Evolutionary conservation across 495 filamentous ascomycete species (phyloP).

Genomic region (Aspergillus heteromorphus): DNA sequence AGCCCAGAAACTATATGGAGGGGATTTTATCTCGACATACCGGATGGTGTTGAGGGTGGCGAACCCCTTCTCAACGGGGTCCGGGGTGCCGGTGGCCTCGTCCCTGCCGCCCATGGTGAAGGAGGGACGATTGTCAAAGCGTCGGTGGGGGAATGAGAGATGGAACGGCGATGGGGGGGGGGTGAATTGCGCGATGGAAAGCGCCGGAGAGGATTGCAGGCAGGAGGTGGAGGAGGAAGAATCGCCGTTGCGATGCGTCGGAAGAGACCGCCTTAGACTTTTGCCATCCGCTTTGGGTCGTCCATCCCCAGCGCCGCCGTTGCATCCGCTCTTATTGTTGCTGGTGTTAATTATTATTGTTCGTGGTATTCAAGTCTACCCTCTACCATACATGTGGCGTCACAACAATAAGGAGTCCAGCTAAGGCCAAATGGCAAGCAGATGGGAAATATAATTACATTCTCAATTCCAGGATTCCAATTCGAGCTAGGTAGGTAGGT

Average conservation of each 20-base stretch:
- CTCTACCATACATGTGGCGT: too few species aligned
- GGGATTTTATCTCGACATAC: slow-evolving; percentile 38
- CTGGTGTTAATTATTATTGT: neutral
- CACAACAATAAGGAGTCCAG: neutral
- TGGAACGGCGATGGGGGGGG: slow-evolving; percentile 21
- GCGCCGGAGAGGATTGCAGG: slow-evolving; percentile 16
- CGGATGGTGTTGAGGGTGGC: slow-evolving; percentile 73
- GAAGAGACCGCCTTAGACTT: slow-evolving; percentile 20
- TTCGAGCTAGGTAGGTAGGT: neutral
- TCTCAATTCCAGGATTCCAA: neutral
- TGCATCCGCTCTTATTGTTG: neutral
- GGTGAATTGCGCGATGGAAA: slow-evolving; percentile 23
- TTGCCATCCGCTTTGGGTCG: slow-evolving; percentile 16
- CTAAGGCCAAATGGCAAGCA: neutral
- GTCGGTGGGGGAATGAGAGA: slow-evolving; percentile 8
- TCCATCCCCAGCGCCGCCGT: neutral
- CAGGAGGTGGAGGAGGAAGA: slow-evolving; percentile 17
- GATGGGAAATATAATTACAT: slow-evolving; percentile 8
- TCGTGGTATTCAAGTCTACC: too few species aligned
- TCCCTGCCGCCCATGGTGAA: slow-evolving; percentile 44
- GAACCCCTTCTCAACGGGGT: slow-evolving; percentile 67
- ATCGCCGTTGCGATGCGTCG: slow-evolving; percentile 10
- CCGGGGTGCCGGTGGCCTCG: slow-evolving; percentile 51
- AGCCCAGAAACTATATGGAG: neutral
- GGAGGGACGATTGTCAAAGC: slow-evolving; percentile 4